Base-by-base conservation (phyloP, 2,329 filamentous ascomycete species). In the Arthrobotrys musiformis region DNA sequence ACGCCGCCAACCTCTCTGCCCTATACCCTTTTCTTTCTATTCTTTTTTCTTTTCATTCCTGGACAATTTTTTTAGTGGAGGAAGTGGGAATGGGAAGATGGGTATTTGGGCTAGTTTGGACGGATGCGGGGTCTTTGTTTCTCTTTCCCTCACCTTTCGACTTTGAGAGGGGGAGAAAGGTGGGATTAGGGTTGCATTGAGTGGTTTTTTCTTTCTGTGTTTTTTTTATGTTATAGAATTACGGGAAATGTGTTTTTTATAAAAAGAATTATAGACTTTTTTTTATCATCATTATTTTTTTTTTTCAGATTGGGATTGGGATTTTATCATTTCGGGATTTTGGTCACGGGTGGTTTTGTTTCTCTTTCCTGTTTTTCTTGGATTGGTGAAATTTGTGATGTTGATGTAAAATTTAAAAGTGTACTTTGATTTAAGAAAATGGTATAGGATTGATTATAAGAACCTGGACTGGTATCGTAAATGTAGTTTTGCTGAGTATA, bases 1-100 rank as follows among this genome's bases (percentile, higher is more conserved):
- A 76, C 69, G 72, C 72, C 72, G 72, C 72, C 72, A 76, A 76
- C 72, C 72, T 76, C 66, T 76, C 72, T 76, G 72, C 72, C 64
- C 64, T 44, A 48, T 19, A 15, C 56, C 37, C 40, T 56, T 22
- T 11, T 22, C 17, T 26, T 19, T 44, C 56, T 13, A 7, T 40
- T 44, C 33, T 17, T 42, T 7, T 35, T 22, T 37, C 28, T 68
- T 60, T 60, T 37, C 24, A 54, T 68, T 58, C 33, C 46, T 26
- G 42, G 72, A 76, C 48, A 76, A 76, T 54, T n/a, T 11, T 35
- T 48, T n/a, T 42, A 58, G 61, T 66, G 58, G 54, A 42, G 50
- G 15, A 24, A 37, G 56, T 60, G 40, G 42, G 67, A n/a, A n/a
- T n/a, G 19, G 64, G 8, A 60, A 37, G 8, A 24, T 8, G 19